Base-by-base conservation (phyloP, 768 basidiomycete species). In the Termitomyces titanicus region DNA sequence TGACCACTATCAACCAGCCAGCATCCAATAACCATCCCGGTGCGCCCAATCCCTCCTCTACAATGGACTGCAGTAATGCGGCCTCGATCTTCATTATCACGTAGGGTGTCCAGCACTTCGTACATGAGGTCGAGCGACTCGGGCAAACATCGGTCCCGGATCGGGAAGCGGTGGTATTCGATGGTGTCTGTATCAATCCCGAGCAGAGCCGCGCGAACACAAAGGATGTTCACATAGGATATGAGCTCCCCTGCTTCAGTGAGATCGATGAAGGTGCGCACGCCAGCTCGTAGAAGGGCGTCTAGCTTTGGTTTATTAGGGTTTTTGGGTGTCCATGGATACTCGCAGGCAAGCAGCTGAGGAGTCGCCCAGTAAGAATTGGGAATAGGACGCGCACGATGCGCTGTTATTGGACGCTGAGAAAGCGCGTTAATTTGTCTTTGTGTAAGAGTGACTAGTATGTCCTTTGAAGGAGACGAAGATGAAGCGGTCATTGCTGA, bases 321-420 rank as follows among this genome's bases (percentile, higher is more conserved):
- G 67, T 79, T 74, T 56, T 76, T 79, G 4, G 86, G 86, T 17
- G 81, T 72, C 83, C 85, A 92, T 1, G 89, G 89, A 68, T 90
- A 91, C 64, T 92, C 89, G 79, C 88, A 90, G 0, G 89, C 89
- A 51, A 90, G 76, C 34, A 92, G 79, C 11, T 76, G 70, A 0
- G 84, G 77, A 0, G 88, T 89, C 0, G 88, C 89, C 89, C 89
- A 92, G 73, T 91, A 91, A 0, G 86, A 88, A 70, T 92, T 92
- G n/a, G 87, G 86, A 64, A 91, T 84, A 27, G 89, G 89, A 0
- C 85, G 82, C 3, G 73, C 64, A 46, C 64, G 62, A 52, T 55
- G 57, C 15, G 62, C 63, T 25, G 56, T 65, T 39, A 64, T 48
- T 24, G 64, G 65, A 27, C 61, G 58, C 15, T 63, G 63, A 38